These are phyloP conservation scores for Dipteronia dyeriana DNA, from an alignment of 345 rosid species.

Conservation along the genomic window DNA sequence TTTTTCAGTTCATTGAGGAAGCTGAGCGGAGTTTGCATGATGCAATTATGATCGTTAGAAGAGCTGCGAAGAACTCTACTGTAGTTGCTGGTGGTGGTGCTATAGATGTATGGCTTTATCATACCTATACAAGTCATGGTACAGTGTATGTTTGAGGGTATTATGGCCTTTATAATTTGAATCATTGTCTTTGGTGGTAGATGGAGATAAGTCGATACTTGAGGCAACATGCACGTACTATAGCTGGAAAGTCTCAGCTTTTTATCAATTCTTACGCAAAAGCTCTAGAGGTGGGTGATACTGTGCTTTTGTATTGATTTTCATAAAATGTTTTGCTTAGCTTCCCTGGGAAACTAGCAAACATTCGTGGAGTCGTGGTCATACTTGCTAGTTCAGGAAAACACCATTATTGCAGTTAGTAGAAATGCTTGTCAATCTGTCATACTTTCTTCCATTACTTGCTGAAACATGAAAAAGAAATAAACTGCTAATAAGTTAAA, in stretches of 20 bases:
- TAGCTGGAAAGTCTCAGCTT: constrained; percentile 94
- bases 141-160: not conserved
- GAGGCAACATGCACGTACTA: constrained; percentile 94
- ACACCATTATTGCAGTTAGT: not conserved
- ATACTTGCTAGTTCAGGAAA: not conserved
- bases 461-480: not conserved
- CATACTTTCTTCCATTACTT: not conserved
- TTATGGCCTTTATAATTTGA: constrained; percentile 16
- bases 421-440: not conserved
- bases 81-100: constrained; percentile 99
- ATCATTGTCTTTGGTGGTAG: constrained; percentile 41
- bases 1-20: constrained; percentile 90
- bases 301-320: constrained; percentile 14
- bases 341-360: not conserved
- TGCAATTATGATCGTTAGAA: constrained; percentile 98
- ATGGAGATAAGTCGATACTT: constrained; percentile 94
- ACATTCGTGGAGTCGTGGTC: not conserved
- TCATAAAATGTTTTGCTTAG: not conserved
- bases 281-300: constrained; percentile 83
- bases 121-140: constrained; percentile 7
- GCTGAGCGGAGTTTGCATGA: constrained; percentile 99
- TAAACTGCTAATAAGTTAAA: not conserved
- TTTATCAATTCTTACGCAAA: constrained; percentile 97
- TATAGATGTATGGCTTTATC: constrained; percentile 71
- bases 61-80: constrained; percentile 95